Evolutionary conservation across 1,284 basidiomycete genomes (phyloP), one percentile per base, ranked within the genome.

Genomic region (Fomitopsis pinicola): DNA sequence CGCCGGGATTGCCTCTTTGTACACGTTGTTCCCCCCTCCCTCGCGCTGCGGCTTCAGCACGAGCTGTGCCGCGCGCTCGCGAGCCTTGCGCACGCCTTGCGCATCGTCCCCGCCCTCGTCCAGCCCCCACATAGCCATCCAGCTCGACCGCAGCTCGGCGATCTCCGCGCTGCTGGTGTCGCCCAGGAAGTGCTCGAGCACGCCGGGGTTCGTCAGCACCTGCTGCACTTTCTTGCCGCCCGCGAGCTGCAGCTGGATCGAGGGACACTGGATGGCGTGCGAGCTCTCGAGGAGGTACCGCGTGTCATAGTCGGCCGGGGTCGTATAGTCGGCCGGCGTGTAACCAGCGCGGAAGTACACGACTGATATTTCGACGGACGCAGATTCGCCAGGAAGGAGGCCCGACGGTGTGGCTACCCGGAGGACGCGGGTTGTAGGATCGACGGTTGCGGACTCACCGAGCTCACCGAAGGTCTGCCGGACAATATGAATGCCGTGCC

Each of bases 151-250:
- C 30, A 64, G 62, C 77, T 96, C 94, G 1, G 57, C 77, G 78
- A 17, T 68, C 67, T 46, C 44, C 6, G 44, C 19, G 30, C n/a
- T 28, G 3, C 36, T 26, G 30, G 68, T 69, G 52, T 81, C 75
- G 38, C 76, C 70, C 19, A 94, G 77, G 75, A 95, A 95, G 5
- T 78, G 76, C 67, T 94, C 92, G 26, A 97, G 80, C 10, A 93
- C 77, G 0, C 88, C 87, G 0, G 86, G 85, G 40, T 87, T 84
- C 2, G 90, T 86, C 15, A 99, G 82, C 0, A 92, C 92, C 71
- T 98, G 89, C 75, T 98, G 97, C 0, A 99, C 88, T 73, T 98
- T 98, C 79, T 99, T 99, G 1, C 92, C 90, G 0, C 97, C 97
- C 0, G 95, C 94, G 3, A 99, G 86, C 70, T 99, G 97, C 4